Evolutionary conservation across 805 yeast genomes (phyloP).

Genomic region (Schwanniomyces pseudopolymorphus): DNA sequence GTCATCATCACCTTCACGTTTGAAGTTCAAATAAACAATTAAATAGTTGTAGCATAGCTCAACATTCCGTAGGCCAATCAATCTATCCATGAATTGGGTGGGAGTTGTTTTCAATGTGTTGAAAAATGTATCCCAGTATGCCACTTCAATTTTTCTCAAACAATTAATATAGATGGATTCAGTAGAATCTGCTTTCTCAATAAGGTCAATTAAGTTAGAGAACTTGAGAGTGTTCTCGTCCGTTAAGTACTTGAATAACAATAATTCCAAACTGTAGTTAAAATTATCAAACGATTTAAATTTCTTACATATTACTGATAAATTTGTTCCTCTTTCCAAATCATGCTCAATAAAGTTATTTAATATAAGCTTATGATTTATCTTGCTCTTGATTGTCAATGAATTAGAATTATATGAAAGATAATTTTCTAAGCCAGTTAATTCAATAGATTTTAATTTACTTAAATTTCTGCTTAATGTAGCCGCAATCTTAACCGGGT

Average conservation of each 20-base stretch:
- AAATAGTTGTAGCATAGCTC: conserved; percentile 52
- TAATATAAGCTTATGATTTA: conserved; percentile 43
- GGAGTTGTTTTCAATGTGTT: conserved; percentile 42
- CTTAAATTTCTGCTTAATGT: conserved; percentile 4
- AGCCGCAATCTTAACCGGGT: conserved; percentile 21
- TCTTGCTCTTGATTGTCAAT: conserved; percentile 29
- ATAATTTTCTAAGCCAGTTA: conserved; percentile 43
- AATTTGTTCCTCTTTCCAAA: conserved; percentile 27
- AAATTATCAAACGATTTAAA: conserved; percentile 44
- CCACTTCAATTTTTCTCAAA: conserved; percentile 57
- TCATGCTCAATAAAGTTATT: conserved; percentile 49
- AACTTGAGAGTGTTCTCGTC: conserved; percentile 13
- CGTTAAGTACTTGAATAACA: conserved; percentile 43
- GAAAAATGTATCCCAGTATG: conserved; percentile 54
- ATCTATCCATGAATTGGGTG: conserved; percentile 41
- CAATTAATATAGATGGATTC: conserved; percentile 50
- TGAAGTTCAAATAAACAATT: conserved; percentile 52
- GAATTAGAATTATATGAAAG: conserved; percentile 24
- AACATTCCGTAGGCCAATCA: conserved; percentile 41
- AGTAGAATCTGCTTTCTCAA: conserved; percentile 15
- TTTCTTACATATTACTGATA: conserved; percentile 27
- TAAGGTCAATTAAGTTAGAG: conserved; percentile 18
- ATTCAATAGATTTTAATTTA: conserved; percentile 30
- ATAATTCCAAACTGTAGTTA: conserved; percentile 49
- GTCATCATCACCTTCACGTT: conserved; percentile 33